A percentile compares a stretch with the other conserved stretches of the same genome.
Conservation (phyloP, 495 filamentous ascomycete genomes). For the Penicillium simplicissimum region DNA sequence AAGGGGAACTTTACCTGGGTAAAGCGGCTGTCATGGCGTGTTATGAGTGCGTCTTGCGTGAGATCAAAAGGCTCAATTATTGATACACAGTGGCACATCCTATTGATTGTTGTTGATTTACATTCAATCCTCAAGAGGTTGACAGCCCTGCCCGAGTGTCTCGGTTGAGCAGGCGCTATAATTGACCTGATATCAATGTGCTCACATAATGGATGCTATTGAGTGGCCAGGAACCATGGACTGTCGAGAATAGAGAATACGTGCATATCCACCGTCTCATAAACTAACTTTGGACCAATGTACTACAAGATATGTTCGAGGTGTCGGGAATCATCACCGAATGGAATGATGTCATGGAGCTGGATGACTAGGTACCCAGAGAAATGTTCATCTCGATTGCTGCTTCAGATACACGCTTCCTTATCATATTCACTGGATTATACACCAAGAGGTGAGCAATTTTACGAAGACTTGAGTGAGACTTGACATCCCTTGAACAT, state of each 20-base stretch:
- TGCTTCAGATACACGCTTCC: neutral
- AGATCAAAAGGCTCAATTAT: no score
- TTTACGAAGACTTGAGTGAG: no score
- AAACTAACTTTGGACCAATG: neutral
- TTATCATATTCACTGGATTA: neutral
- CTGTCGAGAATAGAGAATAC: neutral
- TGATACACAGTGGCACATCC: no score
- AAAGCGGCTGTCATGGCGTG: no score
- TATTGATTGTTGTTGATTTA: no score
- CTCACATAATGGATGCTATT: neutral
- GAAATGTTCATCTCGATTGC: neutral
- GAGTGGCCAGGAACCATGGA: neutral
- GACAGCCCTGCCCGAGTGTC: no score
- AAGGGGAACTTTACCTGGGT: no score
- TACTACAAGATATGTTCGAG: neutral
- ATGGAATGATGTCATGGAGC: neutral
- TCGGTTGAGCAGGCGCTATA: no score
- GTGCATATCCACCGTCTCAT: neutral
- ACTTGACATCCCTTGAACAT: neutral
- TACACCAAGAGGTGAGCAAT: neutral
- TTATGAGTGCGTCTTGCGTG: no score
- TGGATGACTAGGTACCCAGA: neutral
- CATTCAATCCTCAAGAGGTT: no score
- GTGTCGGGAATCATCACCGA: neutral
- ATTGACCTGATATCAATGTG: slow-evolving; percentile 38